These are phyloP conservation scores for Blastomyces emzantsi DNA, from an alignment of 2,329 filamentous ascomycete genomes.

Conservation along the genomic window DNA sequence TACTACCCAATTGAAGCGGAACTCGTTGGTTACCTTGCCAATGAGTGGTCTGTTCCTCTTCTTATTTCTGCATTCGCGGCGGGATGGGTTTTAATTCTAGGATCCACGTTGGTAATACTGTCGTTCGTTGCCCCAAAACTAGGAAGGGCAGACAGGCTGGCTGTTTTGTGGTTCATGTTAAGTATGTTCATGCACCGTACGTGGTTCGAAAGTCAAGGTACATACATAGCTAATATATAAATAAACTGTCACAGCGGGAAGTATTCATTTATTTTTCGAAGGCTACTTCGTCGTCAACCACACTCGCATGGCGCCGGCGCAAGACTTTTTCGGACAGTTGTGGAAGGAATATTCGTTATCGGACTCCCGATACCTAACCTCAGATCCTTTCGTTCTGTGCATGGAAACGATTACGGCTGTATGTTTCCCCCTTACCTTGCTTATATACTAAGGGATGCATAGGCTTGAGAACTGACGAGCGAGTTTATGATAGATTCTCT, in stretches of 20 bases:
- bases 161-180: slow-evolving; percentile 66
- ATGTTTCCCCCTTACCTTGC: slow-evolving; percentile 26
- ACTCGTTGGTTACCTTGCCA: slow-evolving; percentile 57
- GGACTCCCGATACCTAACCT: slow-evolving; percentile 77
- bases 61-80: slow-evolving; percentile 53
- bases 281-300: slow-evolving; percentile 73
- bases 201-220: neutral
- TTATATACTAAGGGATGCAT: neutral
- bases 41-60: slow-evolving; percentile 50
- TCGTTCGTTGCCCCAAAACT: slow-evolving; percentile 47
- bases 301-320: slow-evolving; percentile 53
- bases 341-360: slow-evolving; percentile 91
- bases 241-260: slow-evolving; percentile 29
- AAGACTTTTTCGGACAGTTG: slow-evolving; percentile 69
- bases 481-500: slow-evolving; percentile 38
- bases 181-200: slow-evolving; percentile 41
- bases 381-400: slow-evolving; percentile 75
- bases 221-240: neutral
- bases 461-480: neutral
- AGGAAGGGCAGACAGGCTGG: slow-evolving; percentile 46
- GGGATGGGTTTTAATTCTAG: slow-evolving; percentile 50
- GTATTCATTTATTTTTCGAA: slow-evolving; percentile 72
- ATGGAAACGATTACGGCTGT: slow-evolving; percentile 77
- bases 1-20: slow-evolving; percentile 60
- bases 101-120: slow-evolving; percentile 46